A percentile compares a stretch with the other conserved stretches of the same genome.
phyloP scores from a whole-genome alignment of 2,329 filamentous ascomycete species.

The Trichophyton mentagrophytes region DNA sequence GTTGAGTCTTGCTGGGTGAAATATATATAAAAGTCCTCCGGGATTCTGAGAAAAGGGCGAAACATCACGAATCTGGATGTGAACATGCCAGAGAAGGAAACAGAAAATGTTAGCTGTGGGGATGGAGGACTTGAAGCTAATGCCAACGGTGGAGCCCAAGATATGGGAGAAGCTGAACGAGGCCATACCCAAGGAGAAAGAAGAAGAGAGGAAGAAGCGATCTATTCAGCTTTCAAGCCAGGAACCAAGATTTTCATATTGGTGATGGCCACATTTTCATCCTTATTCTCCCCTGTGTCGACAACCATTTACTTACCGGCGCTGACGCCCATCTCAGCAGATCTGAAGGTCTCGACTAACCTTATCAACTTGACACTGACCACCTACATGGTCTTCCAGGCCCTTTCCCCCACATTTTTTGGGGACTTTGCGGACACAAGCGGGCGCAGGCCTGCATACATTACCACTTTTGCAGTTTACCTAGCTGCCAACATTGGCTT shows the following conservation, averaged over 20 bases:
- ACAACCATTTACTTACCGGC: constrained; percentile 38
- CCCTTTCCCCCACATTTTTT: constrained; percentile 47
- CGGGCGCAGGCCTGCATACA: constrained; percentile 50
- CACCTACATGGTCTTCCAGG: constrained; percentile 45
- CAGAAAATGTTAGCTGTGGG: no score
- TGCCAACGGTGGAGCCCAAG: no score
- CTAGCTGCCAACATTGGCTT: constrained; percentile 48
- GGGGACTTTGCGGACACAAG: constrained; percentile 50
- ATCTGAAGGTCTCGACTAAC: constrained; percentile 30
- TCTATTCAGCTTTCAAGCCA: background rate
- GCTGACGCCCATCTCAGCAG: constrained; percentile 22
- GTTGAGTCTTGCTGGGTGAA: no score
- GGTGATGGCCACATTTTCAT: constrained; percentile 7
- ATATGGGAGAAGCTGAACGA: no score
- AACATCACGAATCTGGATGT: no score
- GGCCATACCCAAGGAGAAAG: background rate
- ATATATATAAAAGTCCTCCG: no score
- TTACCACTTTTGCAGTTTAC: constrained; percentile 46
- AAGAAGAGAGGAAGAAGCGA: background rate
- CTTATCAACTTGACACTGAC: constrained; percentile 41
- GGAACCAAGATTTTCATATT: constrained; percentile 4
- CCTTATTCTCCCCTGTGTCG: constrained; percentile 13
- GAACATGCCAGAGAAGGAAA: no score
- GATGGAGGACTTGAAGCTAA: no score
- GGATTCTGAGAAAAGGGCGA: no score